Conservation (phyloP, 306 rosid species). For the Lablab purpureus region DNA sequence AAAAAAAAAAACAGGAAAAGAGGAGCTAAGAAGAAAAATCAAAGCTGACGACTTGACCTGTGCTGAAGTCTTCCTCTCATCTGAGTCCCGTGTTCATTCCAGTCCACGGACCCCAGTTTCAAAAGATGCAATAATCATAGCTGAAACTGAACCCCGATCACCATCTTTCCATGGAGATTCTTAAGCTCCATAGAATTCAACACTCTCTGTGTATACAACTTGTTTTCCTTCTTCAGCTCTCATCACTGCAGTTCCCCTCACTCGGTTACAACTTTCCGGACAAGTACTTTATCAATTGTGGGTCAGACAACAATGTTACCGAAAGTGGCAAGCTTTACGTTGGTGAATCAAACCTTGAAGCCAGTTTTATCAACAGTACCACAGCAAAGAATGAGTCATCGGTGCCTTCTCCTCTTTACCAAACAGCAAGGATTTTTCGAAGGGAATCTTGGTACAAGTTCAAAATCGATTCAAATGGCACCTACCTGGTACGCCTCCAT, state of each 20-base stretch:
- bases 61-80: constrained; percentile 29
- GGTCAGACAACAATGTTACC: not conserved
- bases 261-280: not conserved
- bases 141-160: not conserved
- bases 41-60: constrained; percentile 35
- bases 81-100: not conserved
- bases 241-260: constrained; percentile 18
- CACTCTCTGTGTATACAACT: not conserved
- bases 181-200: not conserved
- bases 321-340: not conserved
- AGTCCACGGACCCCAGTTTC: not conserved
- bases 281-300: constrained; percentile 58
- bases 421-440: constrained; percentile 45
- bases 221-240: constrained; percentile 38
- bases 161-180: constrained; percentile 36
- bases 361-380: not conserved
- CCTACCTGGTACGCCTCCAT: constrained; percentile 61
- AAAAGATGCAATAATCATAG: not conserved
- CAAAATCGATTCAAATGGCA: not conserved
- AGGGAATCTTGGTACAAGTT: constrained; percentile 19
- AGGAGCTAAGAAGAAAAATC: not conserved
- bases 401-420: constrained; percentile 37
- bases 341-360: constrained; percentile 12
- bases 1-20: not conserved
- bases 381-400: not conserved